phyloP scores from a whole-genome alignment of 73 alveolate species.

The Uronychia binucleata region DNA sequence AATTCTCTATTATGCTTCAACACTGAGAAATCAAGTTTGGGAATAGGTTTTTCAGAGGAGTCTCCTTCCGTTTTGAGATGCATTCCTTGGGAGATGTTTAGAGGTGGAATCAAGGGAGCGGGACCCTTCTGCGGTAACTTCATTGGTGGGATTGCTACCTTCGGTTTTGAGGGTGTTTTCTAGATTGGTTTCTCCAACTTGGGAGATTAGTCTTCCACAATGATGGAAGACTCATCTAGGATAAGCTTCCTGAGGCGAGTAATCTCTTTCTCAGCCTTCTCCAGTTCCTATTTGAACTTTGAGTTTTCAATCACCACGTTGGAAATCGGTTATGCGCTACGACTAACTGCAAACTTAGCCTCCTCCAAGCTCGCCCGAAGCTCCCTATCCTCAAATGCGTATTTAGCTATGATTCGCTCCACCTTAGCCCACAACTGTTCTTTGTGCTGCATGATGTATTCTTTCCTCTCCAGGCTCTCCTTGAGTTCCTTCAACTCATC shows the following conservation, averaged over 20 bases:
- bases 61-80: background rate
- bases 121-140: too few relatives aligned
- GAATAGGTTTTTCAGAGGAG: conserved; percentile 13
- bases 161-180: too few relatives aligned
- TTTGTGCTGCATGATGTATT: background rate
- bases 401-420: background rate
- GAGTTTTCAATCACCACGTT: background rate
- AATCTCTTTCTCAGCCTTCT: background rate
- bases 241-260: background rate
- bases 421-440: background rate
- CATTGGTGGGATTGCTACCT: too few relatives aligned
- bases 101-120: too few relatives aligned
- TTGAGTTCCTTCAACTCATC: background rate
- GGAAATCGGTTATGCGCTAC: background rate
- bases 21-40: conserved; percentile 48
- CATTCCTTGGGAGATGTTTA: too few relatives aligned
- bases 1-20: conserved; percentile 43
- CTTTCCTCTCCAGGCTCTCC: background rate
- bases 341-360: too few relatives aligned
- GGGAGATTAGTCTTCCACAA: background rate
- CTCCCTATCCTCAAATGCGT: background rate
- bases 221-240: background rate
- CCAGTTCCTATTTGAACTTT: background rate
- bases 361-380: background rate
- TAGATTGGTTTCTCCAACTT: too few relatives aligned